These are phyloP conservation scores for Alliaria petiolata DNA, from an alignment of 345 rosid species.

Conservation along the genomic window DNA sequence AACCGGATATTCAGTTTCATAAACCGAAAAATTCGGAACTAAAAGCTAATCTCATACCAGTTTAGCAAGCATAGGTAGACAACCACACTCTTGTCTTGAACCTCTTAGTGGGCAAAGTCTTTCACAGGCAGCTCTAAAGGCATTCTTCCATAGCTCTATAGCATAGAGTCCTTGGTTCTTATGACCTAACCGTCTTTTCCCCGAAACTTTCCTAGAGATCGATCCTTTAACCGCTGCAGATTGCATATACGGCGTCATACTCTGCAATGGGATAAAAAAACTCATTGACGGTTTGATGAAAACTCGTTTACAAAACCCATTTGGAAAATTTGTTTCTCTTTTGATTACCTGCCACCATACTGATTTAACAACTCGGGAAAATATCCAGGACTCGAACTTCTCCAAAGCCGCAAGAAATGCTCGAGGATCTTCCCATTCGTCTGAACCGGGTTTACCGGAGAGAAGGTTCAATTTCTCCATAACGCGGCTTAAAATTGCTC, in stretches of 20 bases:
- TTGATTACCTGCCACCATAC: constrained; percentile 93
- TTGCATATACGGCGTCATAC: constrained; percentile 89
- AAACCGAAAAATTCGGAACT: not conserved
- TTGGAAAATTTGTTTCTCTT: not conserved
- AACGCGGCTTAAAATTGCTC: constrained; percentile 56
- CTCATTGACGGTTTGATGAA: not conserved
- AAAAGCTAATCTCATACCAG: constrained; percentile 43
- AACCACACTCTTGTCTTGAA: constrained; percentile 82
- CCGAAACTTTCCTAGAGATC: constrained; percentile 47
- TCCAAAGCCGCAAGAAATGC: constrained; percentile 59
- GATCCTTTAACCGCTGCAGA: constrained; percentile 60
- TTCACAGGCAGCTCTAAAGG: constrained; percentile 85
- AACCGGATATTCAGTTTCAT: not conserved
- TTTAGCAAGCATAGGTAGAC: constrained; percentile 77
- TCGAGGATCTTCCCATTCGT: constrained; percentile 70
- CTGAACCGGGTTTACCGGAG: constrained; percentile 4
- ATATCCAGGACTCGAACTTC: constrained; percentile 87
- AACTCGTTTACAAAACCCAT: not conserved
- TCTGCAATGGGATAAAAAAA: constrained; percentile 39
- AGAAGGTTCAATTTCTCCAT: constrained; percentile 34
- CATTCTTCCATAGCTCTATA: constrained; percentile 86
- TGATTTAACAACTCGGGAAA: constrained; percentile 75
- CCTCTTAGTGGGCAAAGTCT: constrained; percentile 88
- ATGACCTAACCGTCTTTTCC: constrained; percentile 52
- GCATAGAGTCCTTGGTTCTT: constrained; percentile 66